Base-by-base conservation (phyloP, 371 early-diverging fungal species). In the Phascolomyces articulosus region DNA sequence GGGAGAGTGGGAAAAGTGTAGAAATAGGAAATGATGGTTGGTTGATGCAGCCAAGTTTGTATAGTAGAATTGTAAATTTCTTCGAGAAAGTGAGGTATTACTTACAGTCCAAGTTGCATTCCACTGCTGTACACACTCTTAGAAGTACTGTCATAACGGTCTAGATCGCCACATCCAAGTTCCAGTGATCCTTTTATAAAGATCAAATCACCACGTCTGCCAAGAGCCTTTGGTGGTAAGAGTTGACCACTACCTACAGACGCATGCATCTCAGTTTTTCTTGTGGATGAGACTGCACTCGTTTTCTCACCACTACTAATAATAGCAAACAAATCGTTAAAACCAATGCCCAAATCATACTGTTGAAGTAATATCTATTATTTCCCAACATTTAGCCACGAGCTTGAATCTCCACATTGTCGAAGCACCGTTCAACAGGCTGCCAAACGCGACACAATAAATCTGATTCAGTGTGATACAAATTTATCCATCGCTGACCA, bases 91-190 rank as follows among this genome's bases (percentile, higher is more conserved):
- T n/a, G n/a, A n/a, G n/a, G n/a, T n/a, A n/a, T n/a, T n/a, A n/a
- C n/a, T n/a, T n/a, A n/a, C n/a, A n/a, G n/a, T n/a, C n/a, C n/a
- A n/a, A n/a, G n/a, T n/a, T n/a, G n/a, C n/a, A n/a, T n/a, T n/a
- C n/a, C n/a, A n/a, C n/a, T n/a, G n/a, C n/a, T n/a, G n/a, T n/a
- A n/a, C n/a, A n/a, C n/a, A n/a, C n/a, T n/a, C n/a, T n/a, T n/a
- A 13, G 40, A 16, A n/a, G 53, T 15, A 4, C 47, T 34, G 38
- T 61, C 34, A 4, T n/a, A 16, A 10, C 34, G 15, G 11, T 51
- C 62, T 3, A 61, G 29, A 28, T 61, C 40, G 3, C 51, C 44
- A 51, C 62, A 61, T 9, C 62, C 62, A 27, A 61, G 15, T 34
- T 61, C 62, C 18, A 54, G 4, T 23, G 7, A 7, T 21, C 18